Conservation (phyloP, 2,329 filamentous ascomycete genomes). For the Ceratocystiopsis minuta region DNA sequence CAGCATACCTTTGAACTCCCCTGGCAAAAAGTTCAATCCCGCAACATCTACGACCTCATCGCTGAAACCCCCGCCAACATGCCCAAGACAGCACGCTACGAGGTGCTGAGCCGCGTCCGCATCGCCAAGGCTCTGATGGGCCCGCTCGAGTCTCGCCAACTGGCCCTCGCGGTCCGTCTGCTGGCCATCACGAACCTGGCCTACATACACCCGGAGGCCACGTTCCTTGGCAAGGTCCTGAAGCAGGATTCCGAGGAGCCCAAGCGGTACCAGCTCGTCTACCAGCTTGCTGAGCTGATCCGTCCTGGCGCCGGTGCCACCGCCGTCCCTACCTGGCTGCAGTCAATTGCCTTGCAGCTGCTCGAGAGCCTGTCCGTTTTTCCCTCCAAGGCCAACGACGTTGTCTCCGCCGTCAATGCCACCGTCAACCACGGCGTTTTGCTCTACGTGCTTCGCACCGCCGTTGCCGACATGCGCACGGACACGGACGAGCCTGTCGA, state of each 20-base stretch:
- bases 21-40: slow-evolving; percentile 31
- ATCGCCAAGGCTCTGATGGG: slow-evolving; percentile 62
- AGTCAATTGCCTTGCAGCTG: slow-evolving; percentile 64
- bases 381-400: slow-evolving; percentile 58
- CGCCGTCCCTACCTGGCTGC: slow-evolving; percentile 52
- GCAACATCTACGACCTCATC: slow-evolving; percentile 38
- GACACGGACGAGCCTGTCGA: slow-evolving; percentile 38
- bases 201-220: slow-evolving; percentile 66
- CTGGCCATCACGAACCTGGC: slow-evolving; percentile 81
- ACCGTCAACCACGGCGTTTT: slow-evolving; percentile 93
- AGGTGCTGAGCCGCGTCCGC: slow-evolving; percentile 67
- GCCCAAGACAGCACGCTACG: slow-evolving; percentile 59
- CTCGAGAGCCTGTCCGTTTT: slow-evolving; percentile 76
- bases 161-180: slow-evolving; percentile 63
- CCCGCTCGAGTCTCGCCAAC: slow-evolving; percentile 48
- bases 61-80: slow-evolving; percentile 41
- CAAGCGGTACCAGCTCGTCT: slow-evolving; percentile 70
- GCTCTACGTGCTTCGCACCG: slow-evolving; percentile 81
- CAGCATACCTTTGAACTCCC: slow-evolving; percentile 49
- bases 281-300: slow-evolving; percentile 81
- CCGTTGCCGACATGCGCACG: slow-evolving; percentile 60
- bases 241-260: slow-evolving; percentile 82
- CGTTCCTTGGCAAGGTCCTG: slow-evolving; percentile 73
- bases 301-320: slow-evolving; percentile 53
- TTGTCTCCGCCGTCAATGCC: slow-evolving; percentile 78